Evolutionary conservation across 805 yeast genomes (phyloP), one percentile per base, ranked within the genome.

Genomic region (Kodamaea kakaduensis): DNA sequence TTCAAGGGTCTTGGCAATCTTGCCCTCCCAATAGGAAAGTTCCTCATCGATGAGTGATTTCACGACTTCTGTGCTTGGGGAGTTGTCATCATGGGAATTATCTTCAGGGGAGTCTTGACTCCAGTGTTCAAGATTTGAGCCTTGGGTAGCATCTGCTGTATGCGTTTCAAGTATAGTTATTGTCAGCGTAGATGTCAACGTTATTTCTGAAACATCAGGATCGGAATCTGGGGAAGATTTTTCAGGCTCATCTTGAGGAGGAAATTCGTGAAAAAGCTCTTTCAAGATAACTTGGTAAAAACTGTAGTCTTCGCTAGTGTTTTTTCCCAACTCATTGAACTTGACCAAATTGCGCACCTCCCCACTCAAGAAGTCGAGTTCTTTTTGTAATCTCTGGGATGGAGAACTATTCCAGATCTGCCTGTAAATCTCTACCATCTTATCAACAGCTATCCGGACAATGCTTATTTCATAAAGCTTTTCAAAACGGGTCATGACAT

Each of bases 1-100:
- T 15, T 52, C 48, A 27, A 64, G 43, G 6, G 69, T 57, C 28
- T 54, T 59, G 36, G 55, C 46, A 15, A 67, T 59, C 39, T 59
- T 61, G 5, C 34, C 21, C 27, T 54, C 56, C 67, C 70, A 67
- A 32, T 47, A 45, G 3, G 29, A 20, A 26, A 67, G 48, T 31
- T 62, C 62, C n/a, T 46, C 46, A 27, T 62, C 54, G n/a, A 66
- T 47, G 5, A 24, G 28, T 10, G 31, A 24, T 12, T 8, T 13
- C n/a, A 22, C 33, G 9, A 30, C 6, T 15, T 27, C 25, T 14
- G 37, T 34, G 31, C 32, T 28, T n/a, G 27, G 5, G 5, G 21
- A 21, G 17, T 31, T 27, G 17, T 9, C 18, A 6, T 12, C 28
- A n/a, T n/a, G n/a, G n/a, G n/a, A n/a, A n/a, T n/a, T n/a, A n/a